phyloP scores from a whole-genome alignment of 2,329 filamentous ascomycete species.

The Beauveria medogensis region DNA sequence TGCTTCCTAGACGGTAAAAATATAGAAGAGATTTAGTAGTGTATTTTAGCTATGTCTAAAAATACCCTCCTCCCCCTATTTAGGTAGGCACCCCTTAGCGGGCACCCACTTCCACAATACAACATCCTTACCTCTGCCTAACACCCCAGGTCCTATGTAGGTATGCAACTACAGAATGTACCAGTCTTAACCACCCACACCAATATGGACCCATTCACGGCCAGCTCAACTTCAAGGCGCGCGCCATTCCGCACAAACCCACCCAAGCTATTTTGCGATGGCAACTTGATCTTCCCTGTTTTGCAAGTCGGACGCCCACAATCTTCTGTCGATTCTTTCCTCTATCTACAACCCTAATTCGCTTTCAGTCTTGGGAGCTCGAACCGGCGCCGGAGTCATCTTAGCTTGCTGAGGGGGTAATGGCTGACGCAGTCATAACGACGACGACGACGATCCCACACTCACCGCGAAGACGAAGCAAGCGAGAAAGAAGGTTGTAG shows the following conservation, averaged over 20 bases:
- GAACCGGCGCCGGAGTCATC: neutral
- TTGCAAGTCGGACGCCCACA: neutral
- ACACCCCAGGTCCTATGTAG: neutral
- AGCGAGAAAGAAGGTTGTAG: neutral
- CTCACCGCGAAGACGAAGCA: neutral
- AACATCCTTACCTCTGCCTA: too few relatives aligned
- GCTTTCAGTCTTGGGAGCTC: neutral
- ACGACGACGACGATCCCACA: neutral
- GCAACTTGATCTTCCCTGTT: neutral
- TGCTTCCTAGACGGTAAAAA: too few relatives aligned
- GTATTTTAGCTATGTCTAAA: too few relatives aligned
- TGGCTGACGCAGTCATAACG: conserved; percentile 2
- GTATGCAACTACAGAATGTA: neutral
- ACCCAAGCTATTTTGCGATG: neutral
- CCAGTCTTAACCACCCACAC: neutral
- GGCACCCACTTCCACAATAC: too few relatives aligned
- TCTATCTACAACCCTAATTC: neutral
- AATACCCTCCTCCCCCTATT: too few relatives aligned
- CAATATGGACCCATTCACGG: neutral
- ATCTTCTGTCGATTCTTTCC: neutral
- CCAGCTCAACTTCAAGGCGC: conserved; percentile 5
- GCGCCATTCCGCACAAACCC: conserved; percentile 5
- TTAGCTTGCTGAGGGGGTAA: neutral
- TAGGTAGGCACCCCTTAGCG: too few relatives aligned
- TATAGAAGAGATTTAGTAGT: too few relatives aligned